Conservation (phyloP, 768 basidiomycete species). For the Kwoniella shandongensis region DNA sequence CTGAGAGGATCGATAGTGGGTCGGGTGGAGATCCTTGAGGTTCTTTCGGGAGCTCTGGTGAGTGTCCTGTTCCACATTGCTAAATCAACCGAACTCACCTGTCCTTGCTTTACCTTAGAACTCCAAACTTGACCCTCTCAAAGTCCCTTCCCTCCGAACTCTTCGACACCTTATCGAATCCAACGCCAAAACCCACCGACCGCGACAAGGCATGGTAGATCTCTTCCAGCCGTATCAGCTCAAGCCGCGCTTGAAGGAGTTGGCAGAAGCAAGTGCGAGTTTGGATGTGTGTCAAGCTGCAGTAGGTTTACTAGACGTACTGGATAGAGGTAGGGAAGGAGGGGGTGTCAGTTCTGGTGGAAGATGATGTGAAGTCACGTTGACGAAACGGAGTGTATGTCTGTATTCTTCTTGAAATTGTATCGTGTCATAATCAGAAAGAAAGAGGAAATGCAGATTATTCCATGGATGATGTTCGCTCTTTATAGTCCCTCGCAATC, state of each 20-base stretch:
- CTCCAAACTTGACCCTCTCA: constrained; percentile 25
- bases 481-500: no score
- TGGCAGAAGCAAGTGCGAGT: constrained; percentile 20
- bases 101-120: constrained; percentile 23
- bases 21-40: constrained; percentile 32
- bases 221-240: constrained; percentile 43
- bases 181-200: constrained; percentile 30
- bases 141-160: constrained; percentile 31
- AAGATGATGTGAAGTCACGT: not conserved
- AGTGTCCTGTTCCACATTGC: constrained; percentile 8
- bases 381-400: not conserved
- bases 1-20: constrained; percentile 25
- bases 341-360: constrained; percentile 2
- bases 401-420: not conserved
- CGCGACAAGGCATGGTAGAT: constrained; percentile 38
- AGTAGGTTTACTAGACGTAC: constrained; percentile 27
- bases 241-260: constrained; percentile 23
- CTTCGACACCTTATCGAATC: constrained; percentile 41
- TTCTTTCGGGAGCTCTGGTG: constrained; percentile 37
- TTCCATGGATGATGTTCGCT: no score
- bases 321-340: constrained; percentile 29
- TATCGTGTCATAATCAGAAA: not conserved
- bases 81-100: not conserved
- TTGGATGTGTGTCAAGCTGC: constrained; percentile 33
- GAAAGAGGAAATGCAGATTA: no score